A percentile compares a stretch with the other conserved stretches of the same genome.
Evolutionary conservation across 257 asterid species (phyloP).

Genomic region (Primulina tabacum): DNA sequence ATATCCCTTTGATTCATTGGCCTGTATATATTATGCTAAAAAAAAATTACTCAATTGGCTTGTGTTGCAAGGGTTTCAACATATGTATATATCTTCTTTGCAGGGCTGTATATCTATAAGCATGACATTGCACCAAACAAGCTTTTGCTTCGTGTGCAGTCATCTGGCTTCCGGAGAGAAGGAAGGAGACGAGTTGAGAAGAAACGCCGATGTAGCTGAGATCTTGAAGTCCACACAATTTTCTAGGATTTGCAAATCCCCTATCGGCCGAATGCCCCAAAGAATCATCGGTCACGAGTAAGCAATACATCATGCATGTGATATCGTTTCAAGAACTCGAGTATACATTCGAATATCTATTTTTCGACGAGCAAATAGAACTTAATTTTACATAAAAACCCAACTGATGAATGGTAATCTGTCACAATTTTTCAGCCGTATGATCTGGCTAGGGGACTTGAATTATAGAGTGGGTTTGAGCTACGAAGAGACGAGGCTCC

Average conservation of each 20-base stretch:
- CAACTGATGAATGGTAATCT: not conserved
- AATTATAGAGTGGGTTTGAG: constrained; percentile 81
- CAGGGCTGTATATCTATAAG: constrained; percentile 93
- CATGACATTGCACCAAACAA: constrained; percentile 81
- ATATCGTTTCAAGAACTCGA: not conserved
- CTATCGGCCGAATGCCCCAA: constrained; percentile 44
- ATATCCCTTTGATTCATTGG: no score
- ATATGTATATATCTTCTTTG: not conserved
- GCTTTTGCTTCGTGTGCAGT: constrained; percentile 87
- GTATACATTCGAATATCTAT: constrained; percentile 2
- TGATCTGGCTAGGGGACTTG: constrained; percentile 93
- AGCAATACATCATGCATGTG: constrained; percentile 16
- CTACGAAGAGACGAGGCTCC: constrained; percentile 63
- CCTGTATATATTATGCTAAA: no score
- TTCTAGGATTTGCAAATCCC: constrained; percentile 54
- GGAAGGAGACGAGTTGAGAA: constrained; percentile 77
- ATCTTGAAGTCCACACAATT: constrained; percentile 65
- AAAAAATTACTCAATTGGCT: no score
- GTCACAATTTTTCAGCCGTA: constrained; percentile 48
- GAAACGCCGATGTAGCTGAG: constrained; percentile 80
- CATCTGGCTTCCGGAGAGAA: constrained; percentile 96
- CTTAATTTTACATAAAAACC: not conserved
- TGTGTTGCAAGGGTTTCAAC: no score
- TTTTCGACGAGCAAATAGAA: not conserved
- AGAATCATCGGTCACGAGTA: constrained; percentile 75